A percentile compares a stretch with the other conserved stretches of the same genome.
phyloP scores from a whole-genome alignment of 2,329 filamentous ascomycete genomes.

The Colletotrichum lindemuthianum region DNA sequence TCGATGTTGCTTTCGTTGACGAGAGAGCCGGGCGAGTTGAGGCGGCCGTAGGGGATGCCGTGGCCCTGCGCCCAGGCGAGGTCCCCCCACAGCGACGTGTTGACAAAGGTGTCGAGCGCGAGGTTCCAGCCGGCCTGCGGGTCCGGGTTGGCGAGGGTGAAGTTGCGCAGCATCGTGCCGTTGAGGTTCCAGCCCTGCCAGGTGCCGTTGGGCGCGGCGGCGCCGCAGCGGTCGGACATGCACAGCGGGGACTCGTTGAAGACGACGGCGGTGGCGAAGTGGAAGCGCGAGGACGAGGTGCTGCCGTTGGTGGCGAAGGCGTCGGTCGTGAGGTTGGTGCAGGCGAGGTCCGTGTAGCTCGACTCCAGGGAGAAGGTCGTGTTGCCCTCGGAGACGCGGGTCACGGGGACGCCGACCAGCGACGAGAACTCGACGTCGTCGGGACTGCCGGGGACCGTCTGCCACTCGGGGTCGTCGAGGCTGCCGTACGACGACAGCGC shows the following conservation, averaged over 20 bases:
- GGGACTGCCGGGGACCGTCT: background rate
- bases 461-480: background rate
- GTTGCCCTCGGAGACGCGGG: slow-evolving; percentile 6
- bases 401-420: slow-evolving; percentile 9
- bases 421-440: background rate
- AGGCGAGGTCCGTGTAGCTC: slow-evolving; percentile 19
- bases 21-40: background rate
- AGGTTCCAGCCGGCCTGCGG: slow-evolving; percentile 7
- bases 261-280: background rate
- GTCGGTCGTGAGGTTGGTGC: background rate
- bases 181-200: slow-evolving; percentile 13
- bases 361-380: slow-evolving; percentile 21
- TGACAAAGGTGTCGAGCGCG: slow-evolving; percentile 15
- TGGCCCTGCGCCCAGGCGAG: too few species aligned
- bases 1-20: slow-evolving; percentile 3
- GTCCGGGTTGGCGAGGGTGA: too few species aligned
- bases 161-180: background rate
- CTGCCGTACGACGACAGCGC: slow-evolving; percentile 11
- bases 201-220: slow-evolving; percentile 7
- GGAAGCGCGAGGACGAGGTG: too few species aligned
- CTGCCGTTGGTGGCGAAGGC: background rate
- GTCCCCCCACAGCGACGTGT: background rate
- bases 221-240: background rate
- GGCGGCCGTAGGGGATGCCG: too few species aligned
- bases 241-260: slow-evolving; percentile 1